Percentiles rank a stretch among this genome's conserved stretches.
Conservation (phyloP, 768 basidiomycete species). For the Mycena chlorophos region DNA sequence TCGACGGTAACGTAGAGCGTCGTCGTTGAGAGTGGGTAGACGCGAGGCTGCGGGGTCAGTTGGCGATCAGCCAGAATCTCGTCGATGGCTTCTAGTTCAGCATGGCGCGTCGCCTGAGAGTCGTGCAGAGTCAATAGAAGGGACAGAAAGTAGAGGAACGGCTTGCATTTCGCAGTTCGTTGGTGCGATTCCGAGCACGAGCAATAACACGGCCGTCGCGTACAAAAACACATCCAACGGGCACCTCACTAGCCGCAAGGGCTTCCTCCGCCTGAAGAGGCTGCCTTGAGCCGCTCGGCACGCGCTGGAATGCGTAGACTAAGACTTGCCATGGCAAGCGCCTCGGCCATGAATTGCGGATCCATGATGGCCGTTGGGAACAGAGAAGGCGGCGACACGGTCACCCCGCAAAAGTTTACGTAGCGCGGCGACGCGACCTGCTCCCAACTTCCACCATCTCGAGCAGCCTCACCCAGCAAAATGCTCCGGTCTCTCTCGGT, state of each 20-base stretch:
- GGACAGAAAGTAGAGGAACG: constrained; percentile 1
- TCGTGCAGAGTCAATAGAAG: constrained; percentile 6
- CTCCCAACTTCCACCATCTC: not conserved
- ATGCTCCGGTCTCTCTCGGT: too few relatives aligned
- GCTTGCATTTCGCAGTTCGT: constrained; percentile 84
- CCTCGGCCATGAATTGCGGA: constrained; percentile 60
- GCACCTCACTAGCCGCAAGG: constrained; percentile 81
- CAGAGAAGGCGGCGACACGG: not conserved
- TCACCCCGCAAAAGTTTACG: not conserved
- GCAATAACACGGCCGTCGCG: constrained; percentile 77
- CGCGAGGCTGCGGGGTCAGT: constrained; percentile 51
- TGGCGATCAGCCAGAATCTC: constrained; percentile 65
- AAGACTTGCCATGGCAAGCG: constrained; percentile 88
- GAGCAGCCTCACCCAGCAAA: too few relatives aligned
- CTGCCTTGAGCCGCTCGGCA: constrained; percentile 9
- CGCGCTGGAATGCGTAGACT: constrained; percentile 27
- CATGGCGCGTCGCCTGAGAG: constrained; percentile 88
- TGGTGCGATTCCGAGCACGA: constrained; percentile 88
- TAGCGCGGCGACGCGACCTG: not conserved
- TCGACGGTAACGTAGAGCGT: constrained; percentile 97
- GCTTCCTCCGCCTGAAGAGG: constrained; percentile 77
- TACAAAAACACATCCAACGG: constrained; percentile 95
- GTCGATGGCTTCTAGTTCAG: constrained; percentile 96
- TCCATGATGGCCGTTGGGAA: not conserved
- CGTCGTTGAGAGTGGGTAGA: constrained; percentile 72